These are phyloP conservation scores for Hevea brasiliensis DNA, from an alignment of 345 rosid species.

Conservation along the genomic window DNA sequence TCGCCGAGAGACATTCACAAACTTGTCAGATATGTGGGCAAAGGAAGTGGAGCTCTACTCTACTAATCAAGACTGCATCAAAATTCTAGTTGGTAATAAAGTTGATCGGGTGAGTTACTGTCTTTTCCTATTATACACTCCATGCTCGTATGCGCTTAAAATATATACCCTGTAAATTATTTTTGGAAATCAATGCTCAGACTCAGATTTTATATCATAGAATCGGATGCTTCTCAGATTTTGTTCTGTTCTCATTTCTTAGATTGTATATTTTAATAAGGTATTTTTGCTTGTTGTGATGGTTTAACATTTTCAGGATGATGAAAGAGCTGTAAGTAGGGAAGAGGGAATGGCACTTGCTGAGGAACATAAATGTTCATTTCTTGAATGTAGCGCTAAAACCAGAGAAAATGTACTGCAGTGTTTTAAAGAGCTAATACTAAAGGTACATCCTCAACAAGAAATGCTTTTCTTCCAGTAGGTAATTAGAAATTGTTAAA, in stretches of 20 bases:
- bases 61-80: conserved; percentile 69
- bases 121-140: not conserved
- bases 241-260: not conserved
- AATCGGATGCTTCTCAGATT: not conserved
- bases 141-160: not conserved
- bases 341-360: conserved; percentile 92
- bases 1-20: conserved; percentile 69
- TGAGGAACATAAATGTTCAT: conserved; percentile 57
- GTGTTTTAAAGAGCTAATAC: conserved; percentile 66
- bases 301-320: conserved; percentile 52
- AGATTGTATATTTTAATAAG: not conserved
- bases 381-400: conserved; percentile 86
- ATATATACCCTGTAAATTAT: not conserved
- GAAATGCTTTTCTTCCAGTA: not conserved
- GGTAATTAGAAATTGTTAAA: not conserved
- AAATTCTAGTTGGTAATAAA: conserved; percentile 83
- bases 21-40: conserved; percentile 80
- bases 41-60: conserved; percentile 84
- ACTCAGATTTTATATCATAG: not conserved
- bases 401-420: conserved; percentile 64
- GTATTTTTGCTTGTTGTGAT: not conserved
- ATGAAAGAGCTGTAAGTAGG: conserved; percentile 72
- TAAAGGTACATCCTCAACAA: conserved; percentile 49
- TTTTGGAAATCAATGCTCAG: not conserved
- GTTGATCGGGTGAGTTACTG: conserved; percentile 65